Conservation (phyloP, 306 rosid genomes). For the Ammopiptanthus mongolicus region DNA sequence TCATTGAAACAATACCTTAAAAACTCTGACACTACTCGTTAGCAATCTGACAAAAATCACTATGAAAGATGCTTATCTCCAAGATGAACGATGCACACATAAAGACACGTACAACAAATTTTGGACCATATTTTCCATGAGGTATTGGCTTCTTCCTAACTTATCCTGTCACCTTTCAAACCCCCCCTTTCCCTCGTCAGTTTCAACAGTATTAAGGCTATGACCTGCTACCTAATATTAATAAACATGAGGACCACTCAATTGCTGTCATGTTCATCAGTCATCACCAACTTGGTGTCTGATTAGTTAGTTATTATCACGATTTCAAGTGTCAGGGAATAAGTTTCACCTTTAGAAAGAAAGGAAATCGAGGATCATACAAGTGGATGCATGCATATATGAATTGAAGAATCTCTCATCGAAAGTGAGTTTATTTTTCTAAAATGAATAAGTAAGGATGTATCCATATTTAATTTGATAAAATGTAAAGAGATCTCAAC, state of each 20-base stretch:
- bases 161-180: neutral
- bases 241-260: neutral
- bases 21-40: no score
- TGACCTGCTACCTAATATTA: neutral
- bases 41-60: neutral
- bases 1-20: no score
- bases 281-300: neutral
- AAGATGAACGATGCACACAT: neutral
- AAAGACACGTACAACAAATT: neutral
- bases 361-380: no score
- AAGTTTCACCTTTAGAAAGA: no score
- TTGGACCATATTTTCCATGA: neutral
- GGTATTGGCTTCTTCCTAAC: neutral
- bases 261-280: neutral
- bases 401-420: no score
- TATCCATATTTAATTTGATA: no score
- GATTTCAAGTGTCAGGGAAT: no score
- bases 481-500: no score
- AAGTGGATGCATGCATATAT: no score
- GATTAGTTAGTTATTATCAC: neutral
- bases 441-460: no score
- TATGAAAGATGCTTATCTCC: constrained; percentile 11
- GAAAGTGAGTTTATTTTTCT: no score
- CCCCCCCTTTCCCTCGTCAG: constrained; percentile 27
- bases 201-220: constrained; percentile 23